Base-by-base conservation (phyloP, 192 early-diverging fungal species). In the Coemansia sp. region DNA sequence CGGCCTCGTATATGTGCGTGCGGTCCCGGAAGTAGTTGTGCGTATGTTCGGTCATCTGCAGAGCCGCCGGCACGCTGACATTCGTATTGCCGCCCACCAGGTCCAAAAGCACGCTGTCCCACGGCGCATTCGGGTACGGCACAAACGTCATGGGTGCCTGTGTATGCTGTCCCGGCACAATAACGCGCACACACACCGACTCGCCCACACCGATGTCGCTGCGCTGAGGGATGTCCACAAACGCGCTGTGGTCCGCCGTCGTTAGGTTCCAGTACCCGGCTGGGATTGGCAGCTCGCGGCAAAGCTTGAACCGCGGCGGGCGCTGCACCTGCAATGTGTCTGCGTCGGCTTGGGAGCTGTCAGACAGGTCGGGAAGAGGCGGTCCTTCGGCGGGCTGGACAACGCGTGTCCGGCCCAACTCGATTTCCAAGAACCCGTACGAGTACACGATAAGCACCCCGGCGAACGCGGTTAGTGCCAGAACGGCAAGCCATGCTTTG, bases 1-100 rank as follows among this genome's bases (percentile, higher is more conserved):
- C 71, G 7, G 77, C 73, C 45, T 84, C 77, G 45, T 84, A 84
- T 2, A 84, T 49, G 55, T 84, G 83, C 14, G 69, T 55, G 53
- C 58, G 43, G 9, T 69, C 51, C 31, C 73, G 64, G 21, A 59
- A 43, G 35, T 42, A 24, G 54, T 64, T 79, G 54, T 51, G 49
- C 28, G 16, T 49, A 23, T 60, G 52, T 3, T 42, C 16, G 16
- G 47, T n/a, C 32, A 54, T 25, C 23, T 25, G 49, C 43, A 67
- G 56, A 10, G 21, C 11, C 6, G 69, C 54, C 11, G 76, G 64
- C 1, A 79, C 60, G 57, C 58, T 64, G 31, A 62, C 45, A 1
- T 55, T 58, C 8, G 58, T 55, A 18, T 16, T 28, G 4, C 27
- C 19, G 18, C 69, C 64, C n/a, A 67, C 60, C 27, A 72, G 28